phyloP scores from a whole-genome alignment of 2,329 filamentous ascomycete genomes.

The Nannizziopsis barbatae region DNA sequence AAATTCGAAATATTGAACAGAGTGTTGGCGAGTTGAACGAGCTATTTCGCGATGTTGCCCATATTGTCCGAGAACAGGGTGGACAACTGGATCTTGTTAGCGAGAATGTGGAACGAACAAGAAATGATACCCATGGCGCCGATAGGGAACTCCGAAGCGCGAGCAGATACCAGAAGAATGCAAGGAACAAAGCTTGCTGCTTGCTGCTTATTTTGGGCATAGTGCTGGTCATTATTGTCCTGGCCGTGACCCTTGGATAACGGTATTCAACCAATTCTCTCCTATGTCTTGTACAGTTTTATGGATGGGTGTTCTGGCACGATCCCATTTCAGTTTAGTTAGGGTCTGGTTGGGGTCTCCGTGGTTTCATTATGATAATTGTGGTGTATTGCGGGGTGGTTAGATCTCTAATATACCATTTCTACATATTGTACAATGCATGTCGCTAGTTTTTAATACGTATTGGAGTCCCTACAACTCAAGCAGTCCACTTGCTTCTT shows the following conservation, averaged over 20 bases:
- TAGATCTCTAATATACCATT: background rate
- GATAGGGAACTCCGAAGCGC: slow-evolving; percentile 77
- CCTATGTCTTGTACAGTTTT: slow-evolving; percentile 2
- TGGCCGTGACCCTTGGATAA: slow-evolving; percentile 72
- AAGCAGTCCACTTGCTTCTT: background rate
- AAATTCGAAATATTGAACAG: slow-evolving; percentile 96
- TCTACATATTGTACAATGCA: slow-evolving; percentile 5
- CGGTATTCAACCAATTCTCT: background rate
- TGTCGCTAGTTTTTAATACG: slow-evolving; percentile 3
- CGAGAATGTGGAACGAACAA: slow-evolving; percentile 74
- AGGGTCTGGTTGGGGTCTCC: background rate
- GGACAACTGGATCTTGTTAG: slow-evolving; percentile 77
- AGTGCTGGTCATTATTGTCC: slow-evolving; percentile 76
- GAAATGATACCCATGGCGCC: slow-evolving; percentile 70
- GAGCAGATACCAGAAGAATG: slow-evolving; percentile 86
- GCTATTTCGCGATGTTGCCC: slow-evolving; percentile 92
- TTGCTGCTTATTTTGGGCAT: slow-evolving; percentile 77
- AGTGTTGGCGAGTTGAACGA: slow-evolving; percentile 92
- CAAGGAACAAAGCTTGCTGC: slow-evolving; percentile 88
- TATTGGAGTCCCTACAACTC: background rate
- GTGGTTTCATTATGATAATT: background rate
- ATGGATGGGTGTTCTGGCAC: slow-evolving; percentile 1
- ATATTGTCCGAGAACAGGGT: slow-evolving; percentile 91
- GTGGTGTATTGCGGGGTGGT: background rate
- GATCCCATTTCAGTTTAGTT: slow-evolving; percentile 5